These are phyloP conservation scores for Elongisporangium senticosum DNA, from an alignment of 352 stramenopile genomes.

Conservation along the genomic window DNA sequence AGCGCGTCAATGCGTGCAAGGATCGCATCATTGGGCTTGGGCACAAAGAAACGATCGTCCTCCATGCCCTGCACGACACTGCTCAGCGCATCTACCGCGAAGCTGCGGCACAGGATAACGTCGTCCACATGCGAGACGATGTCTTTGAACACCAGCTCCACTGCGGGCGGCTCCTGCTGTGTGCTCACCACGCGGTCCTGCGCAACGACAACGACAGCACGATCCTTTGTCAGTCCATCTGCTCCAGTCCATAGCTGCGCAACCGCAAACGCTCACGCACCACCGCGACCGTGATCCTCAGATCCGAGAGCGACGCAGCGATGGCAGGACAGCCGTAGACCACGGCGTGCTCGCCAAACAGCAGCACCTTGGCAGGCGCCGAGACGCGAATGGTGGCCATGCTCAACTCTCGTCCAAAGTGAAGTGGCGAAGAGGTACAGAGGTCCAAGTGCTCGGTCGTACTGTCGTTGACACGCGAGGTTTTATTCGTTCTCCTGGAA, in stretches of 20 bases:
- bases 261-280: conserved; percentile 40
- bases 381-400: conserved; percentile 39
- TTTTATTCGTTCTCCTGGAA: neutral
- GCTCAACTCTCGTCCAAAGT: neutral
- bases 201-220: neutral
- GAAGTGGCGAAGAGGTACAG: neutral
- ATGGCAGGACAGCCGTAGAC: conserved; percentile 85
- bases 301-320: conserved; percentile 71
- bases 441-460: neutral
- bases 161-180: conserved; percentile 7
- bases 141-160: conserved; percentile 55
- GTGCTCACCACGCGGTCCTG: conserved; percentile 22
- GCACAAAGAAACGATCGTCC: conserved; percentile 45
- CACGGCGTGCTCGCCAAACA: conserved; percentile 88
- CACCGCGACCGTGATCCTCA: conserved; percentile 74
- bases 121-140: conserved; percentile 29
- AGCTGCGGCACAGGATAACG: conserved; percentile 26
- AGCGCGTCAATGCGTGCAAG: conserved; percentile 42
- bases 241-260: neutral
- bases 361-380: conserved; percentile 85
- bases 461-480: neutral
- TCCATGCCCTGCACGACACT: conserved; percentile 24
- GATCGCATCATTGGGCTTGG: conserved; percentile 29
- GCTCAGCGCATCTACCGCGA: conserved; percentile 22
- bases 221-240: neutral